Base-by-base conservation (phyloP, 495 filamentous ascomycete genomes). In the Penicillium manginii region DNA sequence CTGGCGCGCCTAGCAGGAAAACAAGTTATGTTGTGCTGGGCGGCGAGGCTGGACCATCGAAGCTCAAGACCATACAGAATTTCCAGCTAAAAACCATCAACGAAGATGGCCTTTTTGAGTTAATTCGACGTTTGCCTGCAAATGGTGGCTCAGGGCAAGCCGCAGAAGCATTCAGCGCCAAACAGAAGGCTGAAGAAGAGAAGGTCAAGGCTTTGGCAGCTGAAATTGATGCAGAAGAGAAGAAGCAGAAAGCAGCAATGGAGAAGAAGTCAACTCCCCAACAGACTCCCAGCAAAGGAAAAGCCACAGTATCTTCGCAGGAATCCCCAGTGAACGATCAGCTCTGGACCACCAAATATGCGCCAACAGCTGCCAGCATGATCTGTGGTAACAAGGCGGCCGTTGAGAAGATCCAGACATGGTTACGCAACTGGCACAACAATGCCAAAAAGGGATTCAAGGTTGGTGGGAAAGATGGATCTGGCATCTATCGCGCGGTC, bases 301-400 rank as follows among this genome's bases (percentile, higher is more conserved):
- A 71, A 57, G 29, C 64, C 22, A 23, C 71, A 29, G 61, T 63
- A 17, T 55, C 35, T 39, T 62, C 70, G 22, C 64, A 69, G 48
- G 40, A 17, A 17, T 33, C 67, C 9, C 78, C 73, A 17, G 73
- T 81, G 17, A 83, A 88, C 52, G 84, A 82, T 57, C 86, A 91
- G 46, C 81, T 99, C 6, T 98, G 94, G 94, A 98, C 96, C 7
- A 88, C 88, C 26, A 97, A 97, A 66, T 98, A 99, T 75, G 93
- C 94, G 0, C 94, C 94, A 4, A 89, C 87, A 0, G 80, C 86
- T 37, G 80, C 91, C 37, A 88, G 72, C 53, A 93, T 97, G 71
- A 96, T 99, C 50, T 98, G 93, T 69, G 94, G 94, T 57, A 99
- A 99, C 74, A 99, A 98, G 68, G 81, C 74, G 15, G 83, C 86